Base-by-base conservation (phyloP, 495 filamentous ascomycete species). In the Sporormia fimetaria region DNA sequence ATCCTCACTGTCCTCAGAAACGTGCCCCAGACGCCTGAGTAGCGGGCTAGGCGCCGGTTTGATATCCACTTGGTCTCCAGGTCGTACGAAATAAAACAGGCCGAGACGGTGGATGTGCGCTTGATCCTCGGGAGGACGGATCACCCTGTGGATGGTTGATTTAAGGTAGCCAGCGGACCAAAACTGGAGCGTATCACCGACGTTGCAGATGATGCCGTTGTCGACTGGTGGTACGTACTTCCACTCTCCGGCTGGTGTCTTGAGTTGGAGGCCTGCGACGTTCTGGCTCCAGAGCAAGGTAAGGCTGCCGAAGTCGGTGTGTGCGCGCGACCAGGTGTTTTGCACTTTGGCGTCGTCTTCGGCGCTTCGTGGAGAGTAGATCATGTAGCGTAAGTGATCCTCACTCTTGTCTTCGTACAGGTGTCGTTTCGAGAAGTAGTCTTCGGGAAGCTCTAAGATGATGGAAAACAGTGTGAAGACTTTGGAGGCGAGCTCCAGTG, bases 231-330 rank as follows among this genome's bases (percentile, higher is more conserved):
- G 44, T 0, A 58, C 57, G 33, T 57, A 60, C 33, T 54, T 57
- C 55, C 57, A 60, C 12, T 44, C 37, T 8, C 55, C 52, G 7
- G 47, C 24, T 9, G 35, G 28, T 9, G 43, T 58, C 15, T 62
- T 56, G 14, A 74, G 65, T 51, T 76, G 70, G 27, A 76, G 49
- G 6, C 64, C 73, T 2, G 70, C 73, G 21, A 75, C 58, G 4
- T 71, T 69, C 39, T 76, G 71, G 22, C 67, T 62, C 59, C 72
- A 75, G 0, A 74, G 57, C 12, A 76, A 52, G 0, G 70, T 75
- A 6, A 75, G 37, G 16, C 59, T 67, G 21, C 67, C 68, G 33
- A 70, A 68, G 44, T 76, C 73, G 1, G 68, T 70, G 47, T 75
- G 70, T 0, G 68, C 70, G 42, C 28, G 51, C 49, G 42, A 73